Evolutionary conservation across 2,329 filamentous ascomycete species (phyloP), one percentile per base, ranked within the genome.

Genomic region (Ophiostoma tasmaniense): DNA sequence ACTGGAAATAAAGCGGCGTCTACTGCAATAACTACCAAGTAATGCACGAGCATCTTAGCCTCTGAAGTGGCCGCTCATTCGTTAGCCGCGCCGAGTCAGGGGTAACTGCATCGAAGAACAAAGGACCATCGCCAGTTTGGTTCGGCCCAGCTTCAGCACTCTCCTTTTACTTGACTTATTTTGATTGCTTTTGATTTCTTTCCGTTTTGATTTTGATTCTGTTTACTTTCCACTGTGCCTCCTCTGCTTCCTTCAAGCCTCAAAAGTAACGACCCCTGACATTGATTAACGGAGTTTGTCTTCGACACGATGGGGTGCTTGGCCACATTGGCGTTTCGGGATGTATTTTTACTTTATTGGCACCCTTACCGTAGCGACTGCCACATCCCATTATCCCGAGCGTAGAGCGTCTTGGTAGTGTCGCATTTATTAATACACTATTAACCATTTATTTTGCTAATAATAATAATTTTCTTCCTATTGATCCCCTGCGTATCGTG

Each of bases 261-360:
- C 42, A 55, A 11, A 25, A 55, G 50, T 20, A 8, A 22, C 22
- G 50, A 55, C 22, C 50, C 50, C 50, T 55, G 50, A 14, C 22
- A 2, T 25, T 25, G n/a, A 25, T 22, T 28, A 55, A 55, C 50
- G 50, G 11, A 22, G 50, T 55, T 25, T 22, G 50, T 25, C 17
- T 25, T 55, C 50, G 50, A 55, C 10, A 55, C 50, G n/a, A 28
- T 22, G 55, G 25, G 55, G 55, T 61, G 55, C 55, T 61, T 61
- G 55, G 25, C 55, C 55, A 61, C 55, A 61, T 61, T 61, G 55
- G 55, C 55, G 55, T 61, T 61, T 61, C 55, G 45, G 25, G 28
- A 55, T 55, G 50, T 25, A 25, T 22, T 55, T 55, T 55, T 55
- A 55, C 50, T 25, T 55, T 55, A 55, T 55, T 55, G 50, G 50